Conservation (phyloP, 352 stramenopile species). For the Phytopythium montanum region DNA sequence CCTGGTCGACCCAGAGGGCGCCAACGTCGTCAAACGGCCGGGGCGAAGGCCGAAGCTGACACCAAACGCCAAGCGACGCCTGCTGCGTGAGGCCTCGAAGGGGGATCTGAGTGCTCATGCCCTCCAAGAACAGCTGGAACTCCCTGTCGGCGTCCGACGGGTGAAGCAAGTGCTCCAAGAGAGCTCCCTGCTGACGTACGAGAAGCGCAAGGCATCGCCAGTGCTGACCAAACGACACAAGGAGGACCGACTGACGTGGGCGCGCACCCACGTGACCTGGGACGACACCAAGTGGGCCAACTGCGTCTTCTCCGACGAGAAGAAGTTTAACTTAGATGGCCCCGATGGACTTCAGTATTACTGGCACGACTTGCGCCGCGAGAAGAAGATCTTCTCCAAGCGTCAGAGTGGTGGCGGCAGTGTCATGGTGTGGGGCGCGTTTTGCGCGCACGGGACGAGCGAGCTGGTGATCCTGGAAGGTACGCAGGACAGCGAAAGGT, state of each 20-base stretch:
- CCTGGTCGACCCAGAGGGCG: not conserved
- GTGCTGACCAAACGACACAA: conserved; percentile 10
- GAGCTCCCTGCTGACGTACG: conserved; percentile 3
- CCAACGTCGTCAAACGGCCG: not conserved
- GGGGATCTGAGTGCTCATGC: not conserved
- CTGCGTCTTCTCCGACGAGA: conserved; percentile 11
- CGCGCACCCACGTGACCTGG: conserved; percentile 1
- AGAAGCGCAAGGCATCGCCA: conserved; percentile 6
- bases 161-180: conserved; percentile 4
- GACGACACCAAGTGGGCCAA: not conserved
- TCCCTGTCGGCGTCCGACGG: conserved; percentile 7
- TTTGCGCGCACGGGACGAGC: conserved; percentile 9
- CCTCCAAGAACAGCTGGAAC: conserved; percentile 9
- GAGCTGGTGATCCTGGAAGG: conserved; percentile 11
- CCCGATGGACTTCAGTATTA: conserved; percentile 14
- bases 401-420: conserved; percentile 10
- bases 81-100: not conserved
- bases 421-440: conserved; percentile 21
- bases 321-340: conserved; percentile 23
- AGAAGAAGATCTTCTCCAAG: conserved; percentile 10
- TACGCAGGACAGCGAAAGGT: not conserved
- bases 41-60: not conserved
- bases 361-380: conserved; percentile 13
- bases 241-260: conserved; percentile 7
- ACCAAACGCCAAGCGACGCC: not conserved